phyloP scores from a whole-genome alignment of 805 yeast genomes.

The Yarrowia keelungensis region DNA sequence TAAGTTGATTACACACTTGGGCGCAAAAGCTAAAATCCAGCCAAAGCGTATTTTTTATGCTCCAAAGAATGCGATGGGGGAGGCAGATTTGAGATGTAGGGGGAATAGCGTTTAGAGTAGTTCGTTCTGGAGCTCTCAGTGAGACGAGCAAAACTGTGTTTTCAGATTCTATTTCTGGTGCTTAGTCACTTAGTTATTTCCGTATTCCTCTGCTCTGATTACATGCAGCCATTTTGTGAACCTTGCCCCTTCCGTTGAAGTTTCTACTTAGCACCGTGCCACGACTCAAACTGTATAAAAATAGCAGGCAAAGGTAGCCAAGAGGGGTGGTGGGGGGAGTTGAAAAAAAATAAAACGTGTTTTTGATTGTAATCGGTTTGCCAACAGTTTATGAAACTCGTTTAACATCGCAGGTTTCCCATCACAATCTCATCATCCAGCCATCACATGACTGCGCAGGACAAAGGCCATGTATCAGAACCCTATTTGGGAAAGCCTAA shows the following conservation, averaged over 20 bases:
- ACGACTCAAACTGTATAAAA: constrained; percentile 18
- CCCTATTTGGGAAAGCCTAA: neutral
- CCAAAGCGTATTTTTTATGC: constrained; percentile 36
- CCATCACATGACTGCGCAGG: constrained; percentile 30
- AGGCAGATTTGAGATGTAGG: too few relatives aligned
- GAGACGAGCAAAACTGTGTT: neutral
- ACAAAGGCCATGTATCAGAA: constrained; percentile 23
- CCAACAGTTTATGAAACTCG: too few relatives aligned
- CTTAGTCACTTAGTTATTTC: too few relatives aligned
- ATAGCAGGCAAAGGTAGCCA: constrained; percentile 17
- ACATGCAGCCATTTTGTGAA: constrained; percentile 13
- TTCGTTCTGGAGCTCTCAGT: too few relatives aligned
- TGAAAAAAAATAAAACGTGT: too few relatives aligned
- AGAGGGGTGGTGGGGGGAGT: too few relatives aligned
- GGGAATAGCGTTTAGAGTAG: too few relatives aligned
- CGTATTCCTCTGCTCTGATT: too few relatives aligned
- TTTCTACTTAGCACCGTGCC: constrained; percentile 35
- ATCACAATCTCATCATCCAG: too few relatives aligned
- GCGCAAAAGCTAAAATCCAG: constrained; percentile 14
- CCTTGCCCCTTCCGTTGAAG: constrained; percentile 38
- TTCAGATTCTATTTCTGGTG: neutral
- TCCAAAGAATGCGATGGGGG: neutral
- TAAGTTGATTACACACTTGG: constrained; percentile 35
- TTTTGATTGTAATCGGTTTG: too few relatives aligned
- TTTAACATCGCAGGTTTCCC: too few relatives aligned